Percentiles rank a stretch among this genome's conserved stretches.
Evolutionary conservation across 176 grass and related monocot genomes (phyloP).

Genomic region (Musa schizocarpa): DNA sequence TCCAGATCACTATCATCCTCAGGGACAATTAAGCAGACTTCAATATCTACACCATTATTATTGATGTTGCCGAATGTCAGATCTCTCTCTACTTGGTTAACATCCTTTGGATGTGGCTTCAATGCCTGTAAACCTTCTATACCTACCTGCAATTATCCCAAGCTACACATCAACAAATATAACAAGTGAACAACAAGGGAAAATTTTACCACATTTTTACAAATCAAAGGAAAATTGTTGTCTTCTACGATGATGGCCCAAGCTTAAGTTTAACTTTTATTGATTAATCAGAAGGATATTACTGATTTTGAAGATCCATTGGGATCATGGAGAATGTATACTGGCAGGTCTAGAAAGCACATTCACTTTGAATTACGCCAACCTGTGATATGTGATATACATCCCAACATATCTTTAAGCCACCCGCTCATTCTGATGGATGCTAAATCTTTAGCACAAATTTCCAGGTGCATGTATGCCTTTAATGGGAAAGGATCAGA

Average conservation of each 20-base stretch:
- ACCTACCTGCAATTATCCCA: slow-evolving; percentile 47
- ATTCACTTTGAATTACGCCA: too few relatives aligned
- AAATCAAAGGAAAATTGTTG: background rate
- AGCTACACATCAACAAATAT: slow-evolving; percentile 13
- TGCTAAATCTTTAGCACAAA: too few relatives aligned
- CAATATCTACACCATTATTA: slow-evolving; percentile 75
- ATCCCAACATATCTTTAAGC: too few relatives aligned
- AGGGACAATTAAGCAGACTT: slow-evolving; percentile 48
- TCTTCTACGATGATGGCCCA: background rate
- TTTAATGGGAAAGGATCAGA: too few relatives aligned
- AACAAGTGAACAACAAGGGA: slow-evolving; percentile 15
- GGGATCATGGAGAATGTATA: background rate
- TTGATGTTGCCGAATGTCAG: slow-evolving; percentile 24
- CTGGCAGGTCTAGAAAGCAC: too few relatives aligned
- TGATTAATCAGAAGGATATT: background rate
- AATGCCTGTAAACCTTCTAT: slow-evolving; percentile 89
- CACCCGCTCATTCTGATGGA: too few relatives aligned
- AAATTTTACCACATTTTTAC: background rate
- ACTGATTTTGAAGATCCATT: too few relatives aligned
- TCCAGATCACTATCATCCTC: slow-evolving; percentile 51
- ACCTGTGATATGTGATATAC: too few relatives aligned
- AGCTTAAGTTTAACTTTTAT: background rate
- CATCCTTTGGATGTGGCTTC: slow-evolving; percentile 54
- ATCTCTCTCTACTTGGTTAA: slow-evolving; percentile 15
- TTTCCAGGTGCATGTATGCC: too few relatives aligned